Evolutionary conservation across 2,329 filamentous ascomycete species (phyloP).

Genomic region (Beauveria australis): DNA sequence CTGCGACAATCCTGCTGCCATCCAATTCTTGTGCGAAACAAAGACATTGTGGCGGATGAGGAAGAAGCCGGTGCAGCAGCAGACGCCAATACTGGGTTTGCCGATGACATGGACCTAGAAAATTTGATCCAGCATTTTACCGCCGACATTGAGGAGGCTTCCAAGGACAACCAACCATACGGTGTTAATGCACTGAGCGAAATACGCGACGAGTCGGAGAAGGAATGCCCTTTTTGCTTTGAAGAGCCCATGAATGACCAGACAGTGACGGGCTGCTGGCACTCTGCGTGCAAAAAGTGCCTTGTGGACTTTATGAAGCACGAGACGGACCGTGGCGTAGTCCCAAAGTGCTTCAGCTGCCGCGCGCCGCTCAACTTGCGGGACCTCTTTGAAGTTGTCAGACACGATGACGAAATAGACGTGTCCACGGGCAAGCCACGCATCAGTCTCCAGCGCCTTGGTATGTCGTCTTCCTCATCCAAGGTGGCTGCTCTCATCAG

Average conservation of each 20-base stretch:
- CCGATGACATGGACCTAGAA: constrained; percentile 93
- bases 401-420: constrained; percentile 57
- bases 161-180: constrained; percentile 56
- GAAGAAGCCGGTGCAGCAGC: constrained; percentile 66
- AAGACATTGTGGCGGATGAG: constrained; percentile 77
- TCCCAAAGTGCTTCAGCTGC: constrained; percentile 84
- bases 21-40: constrained; percentile 79
- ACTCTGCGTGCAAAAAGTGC: constrained; percentile 91
- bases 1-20: constrained; percentile 93
- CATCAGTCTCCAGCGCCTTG: constrained; percentile 53
- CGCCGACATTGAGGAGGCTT: constrained; percentile 52
- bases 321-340: constrained; percentile 65
- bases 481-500: constrained; percentile 77
- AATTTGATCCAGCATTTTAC: constrained; percentile 80
- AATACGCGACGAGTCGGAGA: constrained; percentile 80
- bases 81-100: constrained; percentile 71
- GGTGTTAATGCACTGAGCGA: constrained; percentile 82
- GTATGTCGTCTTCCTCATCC: constrained; percentile 65
- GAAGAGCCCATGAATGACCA: constrained; percentile 96
- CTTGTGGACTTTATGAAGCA: constrained; percentile 85
- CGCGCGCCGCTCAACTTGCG: constrained; percentile 71
- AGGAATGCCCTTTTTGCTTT: constrained; percentile 89
- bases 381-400: constrained; percentile 87
- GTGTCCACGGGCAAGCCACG: constrained; percentile 36
- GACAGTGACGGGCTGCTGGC: constrained; percentile 93